Base-by-base conservation (phyloP, 371 early-diverging fungal genomes). In the Lichtheimia corymbifera region DNA sequence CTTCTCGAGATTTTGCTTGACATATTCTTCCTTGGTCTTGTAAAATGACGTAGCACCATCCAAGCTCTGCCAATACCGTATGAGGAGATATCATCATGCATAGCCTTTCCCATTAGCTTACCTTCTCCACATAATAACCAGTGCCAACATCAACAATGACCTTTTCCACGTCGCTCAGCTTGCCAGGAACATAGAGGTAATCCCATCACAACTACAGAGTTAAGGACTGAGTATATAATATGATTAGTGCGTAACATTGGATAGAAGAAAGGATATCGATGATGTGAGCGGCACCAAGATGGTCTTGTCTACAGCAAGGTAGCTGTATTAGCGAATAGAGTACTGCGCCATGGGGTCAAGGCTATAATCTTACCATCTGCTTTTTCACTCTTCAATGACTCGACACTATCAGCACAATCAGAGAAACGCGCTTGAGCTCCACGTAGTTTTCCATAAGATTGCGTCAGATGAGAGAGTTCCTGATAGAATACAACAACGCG, bases 81-180 rank as follows among this genome's bases (percentile, higher is more conserved):
- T 35, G 35, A 35, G 35, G 22, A 22, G 22, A 2, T 22, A 35
- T 35, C 5, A n/a, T 35, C 35, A 35, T 35, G 11, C 35, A 35
- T 9, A 35, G 35, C 35, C 11, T 56, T 6, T 35, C 9, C 22
- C 2, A 28, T 24, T n/a, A 42, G 14, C 55, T 61, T 67, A 90
- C 92, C 90, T 97, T 97, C 74, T 95, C 95, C 18, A 95, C 88
- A 64, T 87, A 95, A 72, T 97, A 97, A 25, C 98, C 98, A 9
- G 98, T 96, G 50, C 97, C 98, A 51, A 97, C 88, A 77, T 97
- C 98, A 0, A 97, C 93, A 66, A 96, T 88, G 3, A 97, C 95
- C 56, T 87, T 93, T 54, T 89, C 86, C 13, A 88, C 83, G 64
- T 93, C 80, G 24, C 85, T 79, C 43, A 97, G 74, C 71, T 91